Evolutionary conservation across 2,329 filamentous ascomycete genomes (phyloP).

Genomic region (Rhexocercosporidium sp.): DNA sequence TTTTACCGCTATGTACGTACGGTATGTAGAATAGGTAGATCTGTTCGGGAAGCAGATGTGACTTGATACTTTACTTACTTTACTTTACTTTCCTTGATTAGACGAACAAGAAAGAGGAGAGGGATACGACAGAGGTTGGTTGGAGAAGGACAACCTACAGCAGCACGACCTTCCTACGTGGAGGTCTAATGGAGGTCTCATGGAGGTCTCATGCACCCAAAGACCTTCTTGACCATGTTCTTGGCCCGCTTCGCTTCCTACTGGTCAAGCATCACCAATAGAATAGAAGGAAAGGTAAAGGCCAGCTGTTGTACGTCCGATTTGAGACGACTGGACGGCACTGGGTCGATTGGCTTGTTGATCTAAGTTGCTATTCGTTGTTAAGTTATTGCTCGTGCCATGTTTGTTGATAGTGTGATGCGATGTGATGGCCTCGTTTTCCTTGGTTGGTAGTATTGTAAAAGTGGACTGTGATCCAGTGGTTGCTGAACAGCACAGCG

Average conservation of each 20-base stretch:
- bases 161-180: conserved; percentile 8
- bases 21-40: too few species aligned
- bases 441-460: conserved; percentile 9
- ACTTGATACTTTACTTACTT: not conserved
- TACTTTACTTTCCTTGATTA: not conserved
- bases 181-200: conserved; percentile 2
- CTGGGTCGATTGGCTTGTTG: not conserved
- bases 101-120: not conserved
- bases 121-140: not conserved
- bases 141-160: conserved; percentile 13
- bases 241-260: conserved; percentile 16
- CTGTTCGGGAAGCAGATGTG: too few species aligned
- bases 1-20: not conserved
- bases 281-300: not conserved
- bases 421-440: conserved; percentile 16
- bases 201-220: conserved; percentile 23
- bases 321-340: not conserved
- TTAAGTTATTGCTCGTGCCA: not conserved
- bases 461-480: conserved; percentile 21
- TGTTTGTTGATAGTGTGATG: conserved; percentile 11
- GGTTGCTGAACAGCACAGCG: conserved; percentile 15
- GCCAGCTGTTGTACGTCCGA: conserved; percentile 5
- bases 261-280: conserved; percentile 20
- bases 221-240: conserved; percentile 12
- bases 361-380: conserved; percentile 11